These are phyloP conservation scores for Fomitopsis palustris DNA, from an alignment of 1,284 basidiomycete species.

Conservation along the genomic window DNA sequence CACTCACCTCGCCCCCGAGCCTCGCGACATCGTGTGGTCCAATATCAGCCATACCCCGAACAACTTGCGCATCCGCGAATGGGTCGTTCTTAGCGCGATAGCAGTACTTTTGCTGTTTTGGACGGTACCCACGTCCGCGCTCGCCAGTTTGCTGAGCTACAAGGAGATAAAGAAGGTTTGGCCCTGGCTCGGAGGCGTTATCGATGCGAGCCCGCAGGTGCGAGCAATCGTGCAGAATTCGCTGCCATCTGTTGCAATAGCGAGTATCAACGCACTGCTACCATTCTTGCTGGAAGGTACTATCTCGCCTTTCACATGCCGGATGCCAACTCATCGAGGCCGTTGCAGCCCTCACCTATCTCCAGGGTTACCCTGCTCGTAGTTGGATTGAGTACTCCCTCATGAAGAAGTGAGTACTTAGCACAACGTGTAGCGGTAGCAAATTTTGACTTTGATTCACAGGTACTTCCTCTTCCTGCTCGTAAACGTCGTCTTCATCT, in stretches of 20 bases:
- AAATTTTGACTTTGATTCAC: constrained; percentile 1
- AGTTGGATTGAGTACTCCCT: constrained; percentile 94
- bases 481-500: constrained; percentile 94
- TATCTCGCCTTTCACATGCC: neutral
- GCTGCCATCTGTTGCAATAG: constrained; percentile 87
- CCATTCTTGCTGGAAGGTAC: constrained; percentile 89
- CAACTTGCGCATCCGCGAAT: constrained; percentile 58
- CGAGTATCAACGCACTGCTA: constrained; percentile 83
- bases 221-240: constrained; percentile 91
- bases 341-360: constrained; percentile 73
- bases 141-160: constrained; percentile 86
- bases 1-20: constrained; percentile 86
- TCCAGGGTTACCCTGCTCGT: constrained; percentile 85
- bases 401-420: constrained; percentile 73
- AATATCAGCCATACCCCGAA: constrained; percentile 72
- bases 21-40: constrained; percentile 93
- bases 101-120: constrained; percentile 77
- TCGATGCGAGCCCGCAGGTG: constrained; percentile 78
- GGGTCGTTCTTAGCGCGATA: constrained; percentile 70
- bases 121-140: constrained; percentile 81
- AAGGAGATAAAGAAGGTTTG: constrained; percentile 87
- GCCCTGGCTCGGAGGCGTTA: constrained; percentile 80
- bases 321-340: constrained; percentile 1
- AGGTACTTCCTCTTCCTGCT: constrained; percentile 95
- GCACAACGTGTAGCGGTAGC: neutral